Percentiles rank a stretch among this genome's conserved stretches.
phyloP scores from a whole-genome alignment of 768 basidiomycete genomes.

The Piloderma croceum region DNA sequence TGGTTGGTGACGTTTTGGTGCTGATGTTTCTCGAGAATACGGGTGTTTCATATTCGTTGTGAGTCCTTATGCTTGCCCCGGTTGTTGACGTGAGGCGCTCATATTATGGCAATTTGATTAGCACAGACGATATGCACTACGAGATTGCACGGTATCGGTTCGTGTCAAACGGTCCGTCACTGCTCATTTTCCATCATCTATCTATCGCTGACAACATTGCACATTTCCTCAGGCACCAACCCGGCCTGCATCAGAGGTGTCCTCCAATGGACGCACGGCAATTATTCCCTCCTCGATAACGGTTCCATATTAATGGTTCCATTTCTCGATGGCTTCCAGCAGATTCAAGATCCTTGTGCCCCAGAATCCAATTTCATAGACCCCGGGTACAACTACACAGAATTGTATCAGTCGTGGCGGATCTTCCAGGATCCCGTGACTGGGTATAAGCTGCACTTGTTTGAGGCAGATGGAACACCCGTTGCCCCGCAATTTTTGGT shows the following conservation, averaged over 20 bases:
- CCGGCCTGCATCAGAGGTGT: slow-evolving; percentile 89
- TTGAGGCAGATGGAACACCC: slow-evolving; percentile 72
- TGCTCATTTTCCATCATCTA: background rate
- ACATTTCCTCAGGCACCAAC: slow-evolving; percentile 49
- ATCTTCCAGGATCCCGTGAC: slow-evolving; percentile 61
- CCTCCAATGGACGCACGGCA: slow-evolving; percentile 88
- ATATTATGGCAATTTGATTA: slow-evolving; percentile 20
- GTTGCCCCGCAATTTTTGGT: slow-evolving; percentile 65
- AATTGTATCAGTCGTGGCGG: slow-evolving; percentile 58
- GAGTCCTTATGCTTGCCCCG: background rate
- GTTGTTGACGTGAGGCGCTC: background rate
- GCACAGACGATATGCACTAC: slow-evolving; percentile 70
- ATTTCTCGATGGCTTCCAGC: slow-evolving; percentile 85
- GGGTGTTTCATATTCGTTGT: background rate
- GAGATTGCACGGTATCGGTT: slow-evolving; percentile 92
- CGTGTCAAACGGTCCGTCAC: slow-evolving; percentile 66
- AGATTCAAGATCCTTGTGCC: slow-evolving; percentile 91
- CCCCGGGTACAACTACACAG: slow-evolving; percentile 72
- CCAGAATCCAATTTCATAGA: slow-evolving; percentile 86
- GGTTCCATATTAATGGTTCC: slow-evolving; percentile 76
- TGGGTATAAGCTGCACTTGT: slow-evolving; percentile 71
- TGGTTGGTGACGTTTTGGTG: too few relatives aligned
- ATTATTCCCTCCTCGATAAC: slow-evolving; percentile 58
- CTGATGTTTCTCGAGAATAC: background rate
- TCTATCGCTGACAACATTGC: too few relatives aligned